Evolutionary conservation across 768 basidiomycete species (phyloP).

Genomic region (Crassisporium funariophilum): DNA sequence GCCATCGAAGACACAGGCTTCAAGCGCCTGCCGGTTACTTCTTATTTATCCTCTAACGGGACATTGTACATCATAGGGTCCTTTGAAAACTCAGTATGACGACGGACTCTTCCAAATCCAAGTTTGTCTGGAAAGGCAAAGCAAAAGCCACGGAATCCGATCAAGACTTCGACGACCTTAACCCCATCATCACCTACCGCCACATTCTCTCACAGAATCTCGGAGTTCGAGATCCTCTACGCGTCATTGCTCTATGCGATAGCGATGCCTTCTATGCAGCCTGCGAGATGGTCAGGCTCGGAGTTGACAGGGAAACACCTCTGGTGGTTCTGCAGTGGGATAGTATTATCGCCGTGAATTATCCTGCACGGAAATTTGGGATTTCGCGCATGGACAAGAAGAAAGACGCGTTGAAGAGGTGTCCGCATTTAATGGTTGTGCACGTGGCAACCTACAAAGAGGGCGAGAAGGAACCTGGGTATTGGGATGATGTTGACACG

Average conservation of each 20-base stretch:
- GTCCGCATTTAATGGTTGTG: constrained; percentile 81
- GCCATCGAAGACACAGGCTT: constrained; percentile 7
- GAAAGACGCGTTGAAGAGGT: constrained; percentile 81
- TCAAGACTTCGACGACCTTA: constrained; percentile 59
- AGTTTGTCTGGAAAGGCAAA: constrained; percentile 53
- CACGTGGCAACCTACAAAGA: constrained; percentile 96
- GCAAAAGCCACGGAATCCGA: constrained; percentile 26
- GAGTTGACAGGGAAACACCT: constrained; percentile 58
- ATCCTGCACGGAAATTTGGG: constrained; percentile 89
- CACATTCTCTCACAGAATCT: constrained; percentile 70
- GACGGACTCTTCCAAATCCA: constrained; percentile 11
- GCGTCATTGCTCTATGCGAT: constrained; percentile 89
- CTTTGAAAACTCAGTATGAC: constrained; percentile 3
- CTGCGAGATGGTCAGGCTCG: constrained; percentile 84
- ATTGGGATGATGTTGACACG: constrained; percentile 89
- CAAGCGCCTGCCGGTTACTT: no score
- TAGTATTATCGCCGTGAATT: constrained; percentile 91
- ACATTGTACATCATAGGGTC: no score
- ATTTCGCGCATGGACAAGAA: constrained; percentile 90
- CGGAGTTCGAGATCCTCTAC: constrained; percentile 73
- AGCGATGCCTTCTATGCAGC: constrained; percentile 85
- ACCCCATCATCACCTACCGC: constrained; percentile 75
- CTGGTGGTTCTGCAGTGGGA: constrained; percentile 91
- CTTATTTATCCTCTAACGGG: no score
- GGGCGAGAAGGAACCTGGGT: constrained; percentile 83